phyloP scores from a whole-genome alignment of 352 stramenopile genomes.

The Plasmopara viticola region DNA sequence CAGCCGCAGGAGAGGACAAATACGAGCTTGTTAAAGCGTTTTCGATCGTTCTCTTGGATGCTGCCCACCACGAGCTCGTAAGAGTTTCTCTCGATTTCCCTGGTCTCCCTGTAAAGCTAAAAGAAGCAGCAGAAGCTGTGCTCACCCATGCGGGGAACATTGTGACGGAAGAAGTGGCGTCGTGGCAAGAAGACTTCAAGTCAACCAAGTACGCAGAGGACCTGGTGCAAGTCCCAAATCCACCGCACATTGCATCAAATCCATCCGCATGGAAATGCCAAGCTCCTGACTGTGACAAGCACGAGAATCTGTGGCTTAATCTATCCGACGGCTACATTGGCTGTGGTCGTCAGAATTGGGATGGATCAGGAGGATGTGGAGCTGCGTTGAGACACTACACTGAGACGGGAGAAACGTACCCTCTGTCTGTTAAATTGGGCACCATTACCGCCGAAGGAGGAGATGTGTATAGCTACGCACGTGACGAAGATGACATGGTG shows the following conservation, averaged over 20 bases:
- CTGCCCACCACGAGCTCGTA: constrained; percentile 32
- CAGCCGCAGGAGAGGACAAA: constrained; percentile 78
- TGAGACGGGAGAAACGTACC: constrained; percentile 90
- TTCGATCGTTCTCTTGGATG: constrained; percentile 66
- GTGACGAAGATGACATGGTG: constrained; percentile 97
- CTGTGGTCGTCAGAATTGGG: constrained; percentile 91
- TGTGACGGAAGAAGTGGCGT: constrained; percentile 69
- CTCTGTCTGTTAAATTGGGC: constrained; percentile 96
- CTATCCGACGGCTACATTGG: constrained; percentile 89
- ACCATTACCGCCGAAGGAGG: constrained; percentile 94
- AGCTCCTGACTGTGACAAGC: constrained; percentile 92
- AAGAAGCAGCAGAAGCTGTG: constrained; percentile 53
- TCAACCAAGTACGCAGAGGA: constrained; percentile 72
- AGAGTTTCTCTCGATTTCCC: constrained; percentile 29
- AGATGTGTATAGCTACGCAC: constrained; percentile 98
- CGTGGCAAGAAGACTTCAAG: constrained; percentile 80
- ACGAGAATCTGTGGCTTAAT: constrained; percentile 99
- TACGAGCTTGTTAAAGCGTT: constrained; percentile 81
- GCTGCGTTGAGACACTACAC: constrained; percentile 95
- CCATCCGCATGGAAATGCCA: constrained; percentile 76
- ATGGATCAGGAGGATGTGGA: constrained; percentile 94
- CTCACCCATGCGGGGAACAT: constrained; percentile 70
- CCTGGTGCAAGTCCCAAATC: constrained; percentile 52
- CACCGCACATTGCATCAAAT: constrained; percentile 65
- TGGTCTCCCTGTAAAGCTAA: constrained; percentile 39